Conservation (phyloP, 495 filamentous ascomycete species). For the Penicillium fimorum region DNA sequence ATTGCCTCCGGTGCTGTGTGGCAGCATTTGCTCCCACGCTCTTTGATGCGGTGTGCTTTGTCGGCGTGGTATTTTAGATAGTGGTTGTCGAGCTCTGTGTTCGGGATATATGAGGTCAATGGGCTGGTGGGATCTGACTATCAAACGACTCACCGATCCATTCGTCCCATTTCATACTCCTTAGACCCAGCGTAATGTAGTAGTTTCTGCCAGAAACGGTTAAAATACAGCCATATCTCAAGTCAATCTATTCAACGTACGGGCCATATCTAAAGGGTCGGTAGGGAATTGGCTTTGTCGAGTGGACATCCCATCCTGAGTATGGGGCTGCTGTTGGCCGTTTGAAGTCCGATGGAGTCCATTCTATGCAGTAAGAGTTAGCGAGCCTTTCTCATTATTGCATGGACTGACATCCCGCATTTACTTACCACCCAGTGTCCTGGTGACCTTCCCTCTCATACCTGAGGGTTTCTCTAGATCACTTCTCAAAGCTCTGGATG, state of each 20-base stretch:
- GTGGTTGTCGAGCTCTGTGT: slow-evolving; percentile 74
- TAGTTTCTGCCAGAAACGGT: slow-evolving; percentile 45
- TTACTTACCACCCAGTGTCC: slow-evolving; percentile 38
- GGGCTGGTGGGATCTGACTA: background rate
- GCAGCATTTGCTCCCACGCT: slow-evolving; percentile 70
- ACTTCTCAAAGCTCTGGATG: slow-evolving; percentile 20
- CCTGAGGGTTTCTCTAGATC: slow-evolving; percentile 31
- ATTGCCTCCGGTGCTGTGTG: slow-evolving; percentile 71
- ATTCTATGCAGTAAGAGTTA: slow-evolving; percentile 46
- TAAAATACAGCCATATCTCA: background rate
- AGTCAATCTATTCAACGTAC: slow-evolving; percentile 24
- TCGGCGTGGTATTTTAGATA: slow-evolving; percentile 72
- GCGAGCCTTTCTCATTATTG: background rate
- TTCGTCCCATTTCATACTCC: slow-evolving; percentile 72
- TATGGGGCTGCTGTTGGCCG: slow-evolving; percentile 66
- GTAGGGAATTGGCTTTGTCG: slow-evolving; percentile 78
- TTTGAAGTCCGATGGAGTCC: slow-evolving; percentile 68
- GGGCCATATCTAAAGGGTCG: slow-evolving; percentile 83
- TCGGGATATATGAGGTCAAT: slow-evolving; percentile 9
- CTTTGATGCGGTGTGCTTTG: slow-evolving; percentile 67
- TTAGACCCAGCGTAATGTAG: slow-evolving; percentile 80
- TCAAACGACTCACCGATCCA: slow-evolving; percentile 62
- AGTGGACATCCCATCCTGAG: slow-evolving; percentile 66
- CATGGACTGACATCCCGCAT: background rate
- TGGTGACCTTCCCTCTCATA: slow-evolving; percentile 19